Conservation (phyloP, 2,329 filamentous ascomycete species). For the Aspergillus hiratsukae region DNA sequence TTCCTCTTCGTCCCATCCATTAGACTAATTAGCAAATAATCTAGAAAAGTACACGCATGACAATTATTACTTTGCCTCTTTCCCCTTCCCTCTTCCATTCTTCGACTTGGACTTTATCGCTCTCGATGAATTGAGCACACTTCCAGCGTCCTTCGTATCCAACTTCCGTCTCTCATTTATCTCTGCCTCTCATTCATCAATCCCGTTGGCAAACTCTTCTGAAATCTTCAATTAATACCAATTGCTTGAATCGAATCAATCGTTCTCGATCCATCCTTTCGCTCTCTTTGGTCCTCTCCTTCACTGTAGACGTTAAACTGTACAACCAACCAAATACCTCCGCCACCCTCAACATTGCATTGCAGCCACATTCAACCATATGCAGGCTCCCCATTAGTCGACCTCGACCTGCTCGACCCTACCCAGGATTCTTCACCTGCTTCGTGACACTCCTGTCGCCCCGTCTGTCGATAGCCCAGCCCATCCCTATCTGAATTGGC, state of each 20-base stretch:
- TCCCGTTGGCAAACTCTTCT: background rate
- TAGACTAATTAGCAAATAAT: conserved; percentile 1
- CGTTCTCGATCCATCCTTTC: background rate
- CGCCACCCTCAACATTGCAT: background rate
- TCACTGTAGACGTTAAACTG: background rate
- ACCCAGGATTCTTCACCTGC: background rate
- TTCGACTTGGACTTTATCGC: background rate
- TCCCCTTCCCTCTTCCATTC: background rate
- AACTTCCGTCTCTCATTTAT: background rate
- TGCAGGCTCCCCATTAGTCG: background rate
- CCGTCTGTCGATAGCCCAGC: background rate
- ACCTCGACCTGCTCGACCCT: background rate
- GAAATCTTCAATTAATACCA: background rate
- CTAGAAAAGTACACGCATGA: background rate
- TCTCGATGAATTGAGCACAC: background rate
- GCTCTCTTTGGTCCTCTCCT: background rate
- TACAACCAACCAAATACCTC: background rate
- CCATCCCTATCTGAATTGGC: background rate
- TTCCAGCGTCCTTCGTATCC: background rate
- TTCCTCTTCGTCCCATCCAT: background rate
- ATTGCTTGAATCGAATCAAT: background rate
- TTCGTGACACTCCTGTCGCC: background rate
- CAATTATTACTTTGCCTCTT: background rate
- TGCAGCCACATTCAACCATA: background rate
- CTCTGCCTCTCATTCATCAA: background rate